Conservation (phyloP, 208 protist species). For the Leishmania arabica region DNA sequence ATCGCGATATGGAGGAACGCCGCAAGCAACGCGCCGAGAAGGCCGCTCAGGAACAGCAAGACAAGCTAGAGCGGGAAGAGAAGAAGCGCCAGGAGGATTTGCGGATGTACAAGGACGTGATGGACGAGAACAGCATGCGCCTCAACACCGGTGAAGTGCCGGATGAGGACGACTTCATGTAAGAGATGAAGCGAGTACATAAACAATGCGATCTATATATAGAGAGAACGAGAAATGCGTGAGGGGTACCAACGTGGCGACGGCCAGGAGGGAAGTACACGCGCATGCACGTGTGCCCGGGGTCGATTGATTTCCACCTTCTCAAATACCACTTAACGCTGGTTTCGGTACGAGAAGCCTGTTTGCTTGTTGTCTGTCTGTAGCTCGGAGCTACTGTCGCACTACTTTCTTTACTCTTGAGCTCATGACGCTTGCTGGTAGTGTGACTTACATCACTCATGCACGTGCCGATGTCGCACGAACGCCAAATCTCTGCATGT, state of each 20-base stretch:
- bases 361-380: not conserved
- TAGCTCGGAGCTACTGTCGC: not conserved
- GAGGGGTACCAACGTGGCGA: too few relatives aligned
- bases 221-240: too few relatives aligned
- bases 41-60: conserved; percentile 50
- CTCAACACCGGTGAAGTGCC: conserved; percentile 77
- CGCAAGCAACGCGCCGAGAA: conserved; percentile 43
- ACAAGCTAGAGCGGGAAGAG: conserved; percentile 77
- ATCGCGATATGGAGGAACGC: conserved; percentile 74
- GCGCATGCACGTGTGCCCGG: not conserved
- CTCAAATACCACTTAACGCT: not conserved
- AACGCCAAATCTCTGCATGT: not conserved
- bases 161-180: conserved; percentile 96
- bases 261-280: not conserved
- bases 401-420: not conserved
- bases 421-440: not conserved
- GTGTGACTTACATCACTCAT: not conserved
- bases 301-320: not conserved
- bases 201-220: not conserved
- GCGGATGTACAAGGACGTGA: conserved; percentile 81
- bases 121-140: conserved; percentile 85
- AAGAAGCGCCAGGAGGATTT: conserved; percentile 77
- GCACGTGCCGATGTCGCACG: not conserved
- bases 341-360: not conserved
- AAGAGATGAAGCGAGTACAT: conserved; percentile 17